Base-by-base conservation (phyloP, 306 rosid species). In the Sophora flavescens region DNA sequence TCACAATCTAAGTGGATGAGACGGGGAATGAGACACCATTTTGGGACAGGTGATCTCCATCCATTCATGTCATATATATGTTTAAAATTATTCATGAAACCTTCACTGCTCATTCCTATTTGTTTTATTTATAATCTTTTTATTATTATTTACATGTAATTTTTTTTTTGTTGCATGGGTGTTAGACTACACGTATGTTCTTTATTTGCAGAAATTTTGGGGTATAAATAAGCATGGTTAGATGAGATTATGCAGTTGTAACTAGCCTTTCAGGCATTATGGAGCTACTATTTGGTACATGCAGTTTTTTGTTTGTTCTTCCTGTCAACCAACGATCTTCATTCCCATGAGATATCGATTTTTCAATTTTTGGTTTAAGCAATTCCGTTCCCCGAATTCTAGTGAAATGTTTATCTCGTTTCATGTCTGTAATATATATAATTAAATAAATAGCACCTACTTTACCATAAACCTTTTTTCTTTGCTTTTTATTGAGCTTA, bases 201-300 rank as follows among this genome's bases (percentile, higher is more conserved):
- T 76, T 52, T 48, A 39, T 72, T 72, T 73, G 69, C 73, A 72
- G 78, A 54, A 50, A 28, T 30, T 51, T 77, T 73, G 81, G 51
- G 45, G 53, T 60, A 54, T 26, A 66, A 45, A 50, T 36, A 16
- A 15, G 78, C 42, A 18, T 45, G 73, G 30, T 14, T 26, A 33
- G 57, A 51, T 30, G 63, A 50, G 51, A 67, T 50, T 65, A 13
- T 7, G 65, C 76, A 58, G 48, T 44, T 68, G 2, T 50, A 47
- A 70, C 50, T 45, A 53, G 69, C 74, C 63, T 52, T 12, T 59
- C 30, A 16, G 63, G 68, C 81, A 63, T 71, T 62, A 16, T 59
- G 65, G 73, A 73, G 67, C 71, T 57, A 12, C 44, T 14, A 14
- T 74, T 22, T 22, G 22, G 22, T 22, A 22, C 22, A 22, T 22